These are phyloP conservation scores for Ceratocystis ficicola DNA, from an alignment of 2,329 filamentous ascomycete species.

Conservation along the genomic window DNA sequence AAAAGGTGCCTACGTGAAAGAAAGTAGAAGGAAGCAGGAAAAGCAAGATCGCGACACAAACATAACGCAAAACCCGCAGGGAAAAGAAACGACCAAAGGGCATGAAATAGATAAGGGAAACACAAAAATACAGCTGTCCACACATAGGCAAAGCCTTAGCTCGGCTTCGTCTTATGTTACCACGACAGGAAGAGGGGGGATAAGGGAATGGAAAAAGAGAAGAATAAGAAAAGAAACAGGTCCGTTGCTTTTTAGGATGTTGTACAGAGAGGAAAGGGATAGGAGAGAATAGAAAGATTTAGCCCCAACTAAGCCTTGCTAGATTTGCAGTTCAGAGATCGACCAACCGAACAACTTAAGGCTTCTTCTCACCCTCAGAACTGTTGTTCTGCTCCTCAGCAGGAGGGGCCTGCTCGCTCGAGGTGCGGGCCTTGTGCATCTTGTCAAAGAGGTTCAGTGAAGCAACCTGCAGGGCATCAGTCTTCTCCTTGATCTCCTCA, in stretches of 20 bases:
- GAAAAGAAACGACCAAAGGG: not conserved
- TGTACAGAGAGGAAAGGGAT: constrained; percentile 19
- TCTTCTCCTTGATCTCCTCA: constrained; percentile 91
- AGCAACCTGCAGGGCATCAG: constrained; percentile 90
- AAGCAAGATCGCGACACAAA: not conserved
- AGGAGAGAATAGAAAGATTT: constrained; percentile 16
- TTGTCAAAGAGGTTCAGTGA: constrained; percentile 97
- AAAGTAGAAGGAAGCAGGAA: constrained; percentile 6
- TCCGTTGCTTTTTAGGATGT: constrained; percentile 11
- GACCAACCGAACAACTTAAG: constrained; percentile 34
- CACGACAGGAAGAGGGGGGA: not conserved
- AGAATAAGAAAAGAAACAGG: not conserved
- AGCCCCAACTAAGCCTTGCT: not conserved
- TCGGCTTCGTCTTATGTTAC: not conserved
- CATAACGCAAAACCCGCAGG: constrained; percentile 8
- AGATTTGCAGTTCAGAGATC: too few relatives aligned
- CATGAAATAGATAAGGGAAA: constrained; percentile 1
- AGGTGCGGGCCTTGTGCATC: constrained; percentile 91
- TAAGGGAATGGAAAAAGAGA: not conserved
- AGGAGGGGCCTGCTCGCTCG: constrained; percentile 44
- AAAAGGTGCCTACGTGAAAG: not conserved
- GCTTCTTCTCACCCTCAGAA: constrained; percentile 58
- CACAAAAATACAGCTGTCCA: constrained; percentile 12
- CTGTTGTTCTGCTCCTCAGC: constrained; percentile 53
- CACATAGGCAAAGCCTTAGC: not conserved